Conservation (phyloP, 1,284 basidiomycete genomes). For the Schizophyllum amplum region DNA sequence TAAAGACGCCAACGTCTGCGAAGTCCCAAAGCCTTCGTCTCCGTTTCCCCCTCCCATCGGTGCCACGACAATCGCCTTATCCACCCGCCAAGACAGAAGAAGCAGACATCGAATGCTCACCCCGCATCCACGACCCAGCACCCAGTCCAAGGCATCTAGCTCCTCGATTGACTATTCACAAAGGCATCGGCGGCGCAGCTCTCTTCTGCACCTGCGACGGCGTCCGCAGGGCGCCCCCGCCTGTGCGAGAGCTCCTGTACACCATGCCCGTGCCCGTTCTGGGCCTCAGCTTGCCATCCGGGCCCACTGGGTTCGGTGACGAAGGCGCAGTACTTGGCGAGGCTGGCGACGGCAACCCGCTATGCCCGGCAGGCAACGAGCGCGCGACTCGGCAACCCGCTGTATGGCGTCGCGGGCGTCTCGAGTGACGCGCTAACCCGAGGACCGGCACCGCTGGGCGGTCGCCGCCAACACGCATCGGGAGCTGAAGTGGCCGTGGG, state of each 20-base stretch:
- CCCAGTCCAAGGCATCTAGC: too few species aligned
- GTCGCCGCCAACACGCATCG: background rate
- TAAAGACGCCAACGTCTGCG: background rate
- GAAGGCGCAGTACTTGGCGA: conserved; percentile 15
- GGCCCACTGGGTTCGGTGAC: conserved; percentile 8
- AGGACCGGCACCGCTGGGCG: background rate
- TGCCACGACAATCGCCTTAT: too few species aligned
- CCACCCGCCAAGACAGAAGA: too few species aligned
- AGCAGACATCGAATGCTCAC: background rate
- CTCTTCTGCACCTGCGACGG: background rate
- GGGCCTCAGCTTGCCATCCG: conserved; percentile 30
- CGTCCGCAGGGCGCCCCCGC: background rate
- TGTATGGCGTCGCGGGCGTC: background rate
- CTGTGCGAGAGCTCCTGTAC: conserved; percentile 30
- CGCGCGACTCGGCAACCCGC: background rate
- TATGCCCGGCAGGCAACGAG: background rate
- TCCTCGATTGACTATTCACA: background rate
- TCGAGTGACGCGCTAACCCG: background rate
- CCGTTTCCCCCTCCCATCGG: too few species aligned
- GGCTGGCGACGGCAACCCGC: conserved; percentile 10
- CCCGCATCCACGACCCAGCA: background rate
- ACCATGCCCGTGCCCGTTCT: conserved; percentile 65
- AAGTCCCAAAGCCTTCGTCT: too few species aligned
- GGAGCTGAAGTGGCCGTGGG: background rate
- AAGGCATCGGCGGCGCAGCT: background rate